Percentiles rank a stretch among this genome's conserved stretches.
phyloP scores from a whole-genome alignment of 73 alveolate genomes.

The Effrenium voratum region DNA sequence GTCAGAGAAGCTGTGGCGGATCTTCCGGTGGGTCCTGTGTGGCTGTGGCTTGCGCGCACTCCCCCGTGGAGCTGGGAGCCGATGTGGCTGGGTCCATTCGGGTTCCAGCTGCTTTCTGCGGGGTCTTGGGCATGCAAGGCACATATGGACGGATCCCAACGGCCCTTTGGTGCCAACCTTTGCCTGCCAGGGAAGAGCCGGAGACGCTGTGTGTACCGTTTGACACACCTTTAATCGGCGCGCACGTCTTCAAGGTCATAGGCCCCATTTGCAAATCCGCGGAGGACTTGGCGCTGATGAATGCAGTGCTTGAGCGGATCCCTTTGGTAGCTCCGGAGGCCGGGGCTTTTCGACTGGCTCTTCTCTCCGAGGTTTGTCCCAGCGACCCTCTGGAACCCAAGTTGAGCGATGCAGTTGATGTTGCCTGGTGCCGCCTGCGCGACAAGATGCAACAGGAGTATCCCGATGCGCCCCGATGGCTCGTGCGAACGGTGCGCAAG shows the following conservation, averaged over 20 bases:
- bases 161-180: background rate
- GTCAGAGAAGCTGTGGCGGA: conserved; percentile 97
- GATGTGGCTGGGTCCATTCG: conserved; percentile 97
- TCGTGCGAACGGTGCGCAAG: background rate
- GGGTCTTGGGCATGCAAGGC: conserved; percentile 96
- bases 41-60: conserved; percentile 95
- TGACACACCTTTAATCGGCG: background rate
- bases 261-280: conserved; percentile 13
- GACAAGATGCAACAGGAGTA: background rate
- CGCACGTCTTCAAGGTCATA: background rate
- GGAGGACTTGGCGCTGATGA: conserved; percentile 22
- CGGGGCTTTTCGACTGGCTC: background rate
- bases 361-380: background rate
- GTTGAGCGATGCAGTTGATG: background rate
- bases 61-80: conserved; percentile 96
- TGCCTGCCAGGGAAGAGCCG: background rate
- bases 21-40: conserved; percentile 98
- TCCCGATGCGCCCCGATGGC: background rate
- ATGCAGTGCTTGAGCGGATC: background rate
- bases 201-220: background rate
- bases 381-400: background rate
- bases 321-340: background rate
- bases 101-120: conserved; percentile 96
- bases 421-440: background rate
- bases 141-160: conserved; percentile 95